Percentiles rank a stretch among this genome's conserved stretches.
Conservation (phyloP, 2,329 filamentous ascomycete species). For the Neoscytalidium dimidiatum region DNA sequence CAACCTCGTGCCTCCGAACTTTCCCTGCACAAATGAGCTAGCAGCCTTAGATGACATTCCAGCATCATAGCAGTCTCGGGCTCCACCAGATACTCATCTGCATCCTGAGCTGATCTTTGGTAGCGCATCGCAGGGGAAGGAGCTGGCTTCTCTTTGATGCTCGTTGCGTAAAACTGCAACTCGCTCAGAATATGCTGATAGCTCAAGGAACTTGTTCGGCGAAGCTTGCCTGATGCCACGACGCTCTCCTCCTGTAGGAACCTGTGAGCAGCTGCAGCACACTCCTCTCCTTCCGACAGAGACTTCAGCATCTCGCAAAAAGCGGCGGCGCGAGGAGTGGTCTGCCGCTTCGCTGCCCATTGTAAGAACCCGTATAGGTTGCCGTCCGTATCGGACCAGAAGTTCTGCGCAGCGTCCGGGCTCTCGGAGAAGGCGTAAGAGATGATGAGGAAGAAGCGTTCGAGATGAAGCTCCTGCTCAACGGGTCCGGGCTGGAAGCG, state of each 20-base stretch:
- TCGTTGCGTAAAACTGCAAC: slow-evolving; percentile 78
- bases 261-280: slow-evolving; percentile 80
- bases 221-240: slow-evolving; percentile 72
- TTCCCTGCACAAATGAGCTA: slow-evolving; percentile 77
- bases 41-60: slow-evolving; percentile 86
- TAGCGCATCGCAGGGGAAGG: slow-evolving; percentile 62
- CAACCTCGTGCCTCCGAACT: slow-evolving; percentile 73
- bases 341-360: slow-evolving; percentile 94
- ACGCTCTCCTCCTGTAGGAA: slow-evolving; percentile 84
- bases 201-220: slow-evolving; percentile 80
- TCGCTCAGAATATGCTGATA: slow-evolving; percentile 94
- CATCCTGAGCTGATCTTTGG: slow-evolving; percentile 31
- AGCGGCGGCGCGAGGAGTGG: slow-evolving; percentile 91
- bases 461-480: slow-evolving; percentile 61
- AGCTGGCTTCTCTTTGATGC: slow-evolving; percentile 71
- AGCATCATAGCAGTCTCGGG: slow-evolving; percentile 96
- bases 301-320: slow-evolving; percentile 96
- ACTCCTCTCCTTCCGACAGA: slow-evolving; percentile 79
- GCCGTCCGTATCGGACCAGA: slow-evolving; percentile 90
- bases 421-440: slow-evolving; percentile 88
- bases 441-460: slow-evolving; percentile 89
- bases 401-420: slow-evolving; percentile 79
- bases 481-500: slow-evolving; percentile 54
- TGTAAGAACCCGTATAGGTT: slow-evolving; percentile 93
- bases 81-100: slow-evolving; percentile 67